phyloP scores from a whole-genome alignment of 208 protist genomes.

The Acanthamoeba lenticulata region DNA sequence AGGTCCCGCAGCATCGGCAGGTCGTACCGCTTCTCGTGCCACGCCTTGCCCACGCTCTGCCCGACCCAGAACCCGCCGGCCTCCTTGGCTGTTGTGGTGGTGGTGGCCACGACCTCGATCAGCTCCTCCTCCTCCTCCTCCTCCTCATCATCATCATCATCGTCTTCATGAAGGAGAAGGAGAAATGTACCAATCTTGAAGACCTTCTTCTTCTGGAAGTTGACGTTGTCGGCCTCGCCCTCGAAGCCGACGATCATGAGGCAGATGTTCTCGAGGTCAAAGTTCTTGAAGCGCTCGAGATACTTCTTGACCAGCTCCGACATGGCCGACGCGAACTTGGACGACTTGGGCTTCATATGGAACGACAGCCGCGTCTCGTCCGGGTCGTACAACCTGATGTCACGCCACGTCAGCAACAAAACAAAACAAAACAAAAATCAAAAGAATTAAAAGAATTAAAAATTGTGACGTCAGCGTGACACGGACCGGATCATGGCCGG shows the following conservation, averaged over 20 bases:
- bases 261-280: conserved; percentile 67
- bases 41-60: not conserved
- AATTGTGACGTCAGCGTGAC: conserved; percentile 72
- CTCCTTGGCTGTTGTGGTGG: conserved; percentile 75
- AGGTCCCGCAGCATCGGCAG: conserved; percentile 76
- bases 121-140: conserved; percentile 51
- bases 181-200: conserved; percentile 38
- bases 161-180: not conserved
- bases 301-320: conserved; percentile 64
- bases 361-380: conserved; percentile 60
- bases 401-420: conserved; percentile 75
- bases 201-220: conserved; percentile 57
- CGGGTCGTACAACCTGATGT: conserved; percentile 16
- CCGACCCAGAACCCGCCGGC: conserved; percentile 70
- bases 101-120: not conserved
- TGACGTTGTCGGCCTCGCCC: conserved; percentile 70
- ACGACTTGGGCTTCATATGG: conserved; percentile 68
- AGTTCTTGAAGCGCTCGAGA: conserved; percentile 77
- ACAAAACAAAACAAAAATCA: not conserved
- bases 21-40: conserved; percentile 36
- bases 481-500: conserved; percentile 80
- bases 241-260: conserved; percentile 74
- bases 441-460: not conserved
- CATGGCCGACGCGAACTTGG: conserved; percentile 73
- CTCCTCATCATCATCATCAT: conserved; percentile 19